Base-by-base conservation (phyloP, 441 rosid genomes). In the Adansonia grandidieri region DNA sequence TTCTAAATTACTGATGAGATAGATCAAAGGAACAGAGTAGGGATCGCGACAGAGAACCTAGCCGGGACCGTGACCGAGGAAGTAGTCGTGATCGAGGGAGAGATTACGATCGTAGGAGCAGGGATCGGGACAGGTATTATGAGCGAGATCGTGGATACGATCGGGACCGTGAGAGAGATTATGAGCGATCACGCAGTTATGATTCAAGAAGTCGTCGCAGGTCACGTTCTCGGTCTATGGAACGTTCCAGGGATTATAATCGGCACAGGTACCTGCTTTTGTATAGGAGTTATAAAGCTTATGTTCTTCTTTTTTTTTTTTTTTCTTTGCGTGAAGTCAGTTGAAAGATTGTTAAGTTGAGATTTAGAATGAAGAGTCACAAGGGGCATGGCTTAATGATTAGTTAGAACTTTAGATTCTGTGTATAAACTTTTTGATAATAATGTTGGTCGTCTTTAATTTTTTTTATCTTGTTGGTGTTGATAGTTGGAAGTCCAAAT, bases 161-260 rank as follows among this genome's bases (percentile, higher is more conserved):
- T 73, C 83, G 91, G 67, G 96, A 91, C 19, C 89, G 91, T 77
- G 91, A 87, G 48, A 80, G 97, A 79, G 96, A 88, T 83, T 82
- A 84, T 54, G 93, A 92, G 63, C 95, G 86, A 24, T 78, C 93
- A 67, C 96, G 93, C 37, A 86, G 82, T 83, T 90, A 91, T 87
- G 99, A 96, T 73, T 87, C 98, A 24, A 91, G 96, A 89, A 91
- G 91, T 80, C 84, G 88, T 58, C 94, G 86, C 57, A 89, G 97
- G 80, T 96, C 99, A 0, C 92, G 97, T 53, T 96, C 99, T 20
- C 86, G 93, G 70, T 96, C 99, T 8, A 87, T 77, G 85, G 99
- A 95, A 83, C 95, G 84, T 71, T 77, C 92, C 7, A 88, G 98
- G 86, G 97, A 94, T 81, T 85, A 89, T 86, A 97, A 96, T 81